Evolutionary conservation across 805 yeast genomes (phyloP).

Genomic region (Nakazawaea pomicola): DNA sequence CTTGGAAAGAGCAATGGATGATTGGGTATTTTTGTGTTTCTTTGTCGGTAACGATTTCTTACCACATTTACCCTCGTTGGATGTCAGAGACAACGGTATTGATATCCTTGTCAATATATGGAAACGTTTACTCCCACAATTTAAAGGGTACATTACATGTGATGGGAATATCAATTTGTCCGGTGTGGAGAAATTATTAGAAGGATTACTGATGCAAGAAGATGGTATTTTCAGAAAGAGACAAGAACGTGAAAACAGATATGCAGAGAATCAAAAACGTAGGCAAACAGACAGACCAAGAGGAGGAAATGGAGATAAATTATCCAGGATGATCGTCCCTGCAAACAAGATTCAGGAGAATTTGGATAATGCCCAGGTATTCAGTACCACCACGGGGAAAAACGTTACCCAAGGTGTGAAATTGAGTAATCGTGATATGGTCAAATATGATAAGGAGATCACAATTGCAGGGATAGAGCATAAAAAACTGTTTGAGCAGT

Average conservation of each 20-base stretch:
- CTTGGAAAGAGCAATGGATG: slow-evolving; percentile 93
- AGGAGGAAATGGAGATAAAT: slow-evolving; percentile 28
- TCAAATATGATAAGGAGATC: slow-evolving; percentile 53
- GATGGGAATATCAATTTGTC: slow-evolving; percentile 80
- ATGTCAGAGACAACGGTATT: slow-evolving; percentile 91
- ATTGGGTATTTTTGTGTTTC: slow-evolving; percentile 98
- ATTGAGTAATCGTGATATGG: slow-evolving; percentile 66
- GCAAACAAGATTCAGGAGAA: slow-evolving; percentile 13
- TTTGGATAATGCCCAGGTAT: slow-evolving; percentile 12
- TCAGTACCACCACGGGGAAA: slow-evolving; percentile 64
- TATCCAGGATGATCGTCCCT: slow-evolving; percentile 36
- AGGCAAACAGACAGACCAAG: slow-evolving; percentile 39
- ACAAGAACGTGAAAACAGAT: slow-evolving; percentile 64
- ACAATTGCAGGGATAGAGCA: slow-evolving; percentile 71
- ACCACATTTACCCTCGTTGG: slow-evolving; percentile 92
- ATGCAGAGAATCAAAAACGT: slow-evolving; percentile 60
- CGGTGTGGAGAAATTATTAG: slow-evolving; percentile 69
- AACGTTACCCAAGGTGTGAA: slow-evolving; percentile 62
- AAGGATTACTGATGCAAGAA: slow-evolving; percentile 65
- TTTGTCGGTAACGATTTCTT: slow-evolving; percentile 97
- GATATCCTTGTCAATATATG: slow-evolving; percentile 77
- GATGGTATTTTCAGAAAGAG: slow-evolving; percentile 68
- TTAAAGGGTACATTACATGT: slow-evolving; percentile 78
- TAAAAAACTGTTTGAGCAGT: too few relatives aligned
- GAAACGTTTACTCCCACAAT: slow-evolving; percentile 64